Evolutionary conservation across 2,329 filamentous ascomycete genomes (phyloP), one percentile per base, ranked within the genome.

Genomic region (Diaporthe capsici): DNA sequence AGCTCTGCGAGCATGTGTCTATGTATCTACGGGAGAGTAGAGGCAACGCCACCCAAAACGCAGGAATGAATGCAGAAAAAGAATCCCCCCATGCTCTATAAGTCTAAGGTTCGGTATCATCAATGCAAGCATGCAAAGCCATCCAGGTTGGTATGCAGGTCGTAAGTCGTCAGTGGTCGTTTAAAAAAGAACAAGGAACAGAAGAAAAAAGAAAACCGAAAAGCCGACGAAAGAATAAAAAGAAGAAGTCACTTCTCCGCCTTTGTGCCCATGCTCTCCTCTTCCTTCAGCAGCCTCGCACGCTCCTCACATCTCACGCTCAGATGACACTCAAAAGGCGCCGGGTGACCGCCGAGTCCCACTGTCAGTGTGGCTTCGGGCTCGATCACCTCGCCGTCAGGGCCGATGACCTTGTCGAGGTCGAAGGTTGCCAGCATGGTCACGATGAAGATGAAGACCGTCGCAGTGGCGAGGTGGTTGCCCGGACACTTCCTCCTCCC

Each of bases 401-500:
- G 68, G 20, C 78, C 79, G 13, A 77, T 65, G 20, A 76, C 77
- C 77, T 77, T 79, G 17, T 76, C 70, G 22, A 78, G 34, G 25
- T 77, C 76, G 25, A 77, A 75, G 7, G 73, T 68, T 8, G 72
- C 73, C 31, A 72, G 79, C 72, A 87, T 80, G 0, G 82, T 84
- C 22, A 85, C 82, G 51, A 89, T 77, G 53, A 87, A 81, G 0
- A 81, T 83, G 0, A 84, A 84, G 49, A 87, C 79, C 1, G 84
- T 82, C 15, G 76, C 76, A 3, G 73, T 70, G 22, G 76, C 76
- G 39, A 77, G 76, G 42, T 77, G 67, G 31, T 76, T 73, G 3
- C 76, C 76, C 22, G 86, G 85, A 80, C 84, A 87, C 57, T 67
- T 84, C 28, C 89, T 84, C 28, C 86, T 84, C 1, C 89, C 89